Conservation (phyloP, 1,139 yeast genomes). For the Saccharomycopsis hybrid region DNA sequence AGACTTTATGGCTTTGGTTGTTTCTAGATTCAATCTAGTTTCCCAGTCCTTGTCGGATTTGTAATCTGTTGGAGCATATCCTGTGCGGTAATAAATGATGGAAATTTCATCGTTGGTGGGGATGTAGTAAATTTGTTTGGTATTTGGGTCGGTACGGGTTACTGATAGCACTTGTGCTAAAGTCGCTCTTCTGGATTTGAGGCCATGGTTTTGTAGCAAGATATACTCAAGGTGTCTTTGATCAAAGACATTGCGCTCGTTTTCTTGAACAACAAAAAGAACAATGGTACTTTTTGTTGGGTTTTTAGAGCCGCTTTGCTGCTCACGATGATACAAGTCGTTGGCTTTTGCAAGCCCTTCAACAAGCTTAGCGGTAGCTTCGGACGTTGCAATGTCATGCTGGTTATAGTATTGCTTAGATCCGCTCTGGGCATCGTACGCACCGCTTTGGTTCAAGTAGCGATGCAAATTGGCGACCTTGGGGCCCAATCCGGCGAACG, state of each 20-base stretch:
- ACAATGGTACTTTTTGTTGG: conserved; percentile 41
- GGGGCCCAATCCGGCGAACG: conserved; percentile 86
- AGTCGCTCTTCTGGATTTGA: conserved; percentile 60
- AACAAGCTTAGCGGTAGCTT: conserved; percentile 56
- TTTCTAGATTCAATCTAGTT: conserved; percentile 65
- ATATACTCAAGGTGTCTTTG: conserved; percentile 79
- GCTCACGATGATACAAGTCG: conserved; percentile 38
- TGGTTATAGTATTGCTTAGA: conserved; percentile 36
- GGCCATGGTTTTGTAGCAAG: conserved; percentile 47
- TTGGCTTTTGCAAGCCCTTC: conserved; percentile 67
- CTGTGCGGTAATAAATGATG: conserved; percentile 85
- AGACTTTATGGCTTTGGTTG: conserved; percentile 77
- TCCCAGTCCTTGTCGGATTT: conserved; percentile 62
- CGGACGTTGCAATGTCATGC: conserved; percentile 57
- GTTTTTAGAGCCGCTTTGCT: conserved; percentile 21
- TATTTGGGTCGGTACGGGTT: conserved; percentile 35
- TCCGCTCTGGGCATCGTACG: conserved; percentile 26
- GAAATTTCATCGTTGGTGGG: conserved; percentile 66
- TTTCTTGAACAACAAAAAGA: conserved; percentile 74
- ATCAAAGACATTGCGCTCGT: conserved; percentile 85
- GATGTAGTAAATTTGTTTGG: conserved; percentile 44
- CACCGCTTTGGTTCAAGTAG: conserved; percentile 52
- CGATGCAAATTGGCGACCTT: conserved; percentile 74
- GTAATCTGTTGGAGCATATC: conserved; percentile 78
- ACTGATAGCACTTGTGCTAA: conserved; percentile 49